Evolutionary conservation across 148 eudicot genomes (phyloP).

Genomic region (Rhododendron mucronatum): DNA sequence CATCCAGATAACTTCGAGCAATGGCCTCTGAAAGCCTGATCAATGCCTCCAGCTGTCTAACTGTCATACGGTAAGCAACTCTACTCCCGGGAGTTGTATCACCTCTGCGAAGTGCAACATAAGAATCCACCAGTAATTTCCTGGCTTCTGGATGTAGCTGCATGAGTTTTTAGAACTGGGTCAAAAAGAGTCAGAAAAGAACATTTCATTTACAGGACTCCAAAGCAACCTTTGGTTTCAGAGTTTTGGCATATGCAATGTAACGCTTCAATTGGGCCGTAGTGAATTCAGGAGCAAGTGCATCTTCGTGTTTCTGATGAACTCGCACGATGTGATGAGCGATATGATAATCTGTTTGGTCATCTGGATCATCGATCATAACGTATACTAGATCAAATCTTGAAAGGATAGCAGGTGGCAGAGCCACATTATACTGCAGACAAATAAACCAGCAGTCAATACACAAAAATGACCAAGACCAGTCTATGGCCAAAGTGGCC

Average conservation of each 20-base stretch:
- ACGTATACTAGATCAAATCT: slow-evolving; percentile 98
- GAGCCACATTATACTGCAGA: slow-evolving; percentile 93
- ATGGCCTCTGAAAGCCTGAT: slow-evolving; percentile 93
- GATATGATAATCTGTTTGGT: slow-evolving; percentile 87
- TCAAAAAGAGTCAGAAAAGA: neutral
- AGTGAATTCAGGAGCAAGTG: slow-evolving; percentile 80
- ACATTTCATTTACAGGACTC: neutral
- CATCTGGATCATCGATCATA: slow-evolving; percentile 99
- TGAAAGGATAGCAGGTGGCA: slow-evolving; percentile 97
- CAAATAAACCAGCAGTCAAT: neutral
- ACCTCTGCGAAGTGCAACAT: slow-evolving; percentile 83
- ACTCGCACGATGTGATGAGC: slow-evolving; percentile 95
- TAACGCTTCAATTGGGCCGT: slow-evolving; percentile 87
- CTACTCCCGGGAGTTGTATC: slow-evolving; percentile 90
- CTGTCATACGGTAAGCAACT: slow-evolving; percentile 99
- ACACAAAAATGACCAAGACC: neutral
- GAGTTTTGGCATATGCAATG: slow-evolving; percentile 77
- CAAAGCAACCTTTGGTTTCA: slow-evolving; percentile 73
- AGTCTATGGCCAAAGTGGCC: neutral
- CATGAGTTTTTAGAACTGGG: slow-evolving; percentile 6
- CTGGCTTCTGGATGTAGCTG: slow-evolving; percentile 82
- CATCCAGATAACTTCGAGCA: slow-evolving; percentile 76
- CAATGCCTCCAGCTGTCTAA: slow-evolving; percentile 93
- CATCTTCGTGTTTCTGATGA: slow-evolving; percentile 90
- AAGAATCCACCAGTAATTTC: slow-evolving; percentile 80